Percentiles rank a stretch among this genome's conserved stretches.
phyloP scores from a whole-genome alignment of 2,329 filamentous ascomycete species.

The Colletotrichum phormii region DNA sequence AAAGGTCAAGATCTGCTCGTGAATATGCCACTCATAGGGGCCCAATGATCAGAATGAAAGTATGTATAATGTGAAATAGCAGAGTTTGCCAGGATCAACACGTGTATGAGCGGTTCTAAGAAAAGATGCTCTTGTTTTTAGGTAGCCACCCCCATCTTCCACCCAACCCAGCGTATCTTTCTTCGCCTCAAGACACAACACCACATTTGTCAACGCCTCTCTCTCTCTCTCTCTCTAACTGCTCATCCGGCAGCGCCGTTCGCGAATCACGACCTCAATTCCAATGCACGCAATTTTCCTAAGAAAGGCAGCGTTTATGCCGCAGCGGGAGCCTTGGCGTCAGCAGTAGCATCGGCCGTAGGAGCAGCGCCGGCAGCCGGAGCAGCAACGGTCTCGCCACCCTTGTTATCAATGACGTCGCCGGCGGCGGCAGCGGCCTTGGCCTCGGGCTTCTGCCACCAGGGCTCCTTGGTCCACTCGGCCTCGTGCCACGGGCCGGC shows the following conservation, averaged over 20 bases:
- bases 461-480: conserved; percentile 73
- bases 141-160: conserved; percentile 2
- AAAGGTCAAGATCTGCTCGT: neutral
- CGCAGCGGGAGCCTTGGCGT: conserved; percentile 48
- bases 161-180: neutral
- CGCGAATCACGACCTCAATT: conserved; percentile 16
- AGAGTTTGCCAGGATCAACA: conserved; percentile 5
- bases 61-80: conserved; percentile 28
- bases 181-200: conserved; percentile 20
- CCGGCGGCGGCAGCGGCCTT: conserved; percentile 47
- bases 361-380: conserved; percentile 43
- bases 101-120: conserved; percentile 27
- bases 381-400: conserved; percentile 50
- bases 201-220: conserved; percentile 23
- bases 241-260: conserved; percentile 28
- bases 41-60: conserved; percentile 12
- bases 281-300: neutral
- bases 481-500: conserved; percentile 88
- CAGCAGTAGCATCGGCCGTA: conserved; percentile 46
- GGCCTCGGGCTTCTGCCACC: conserved; percentile 68
- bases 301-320: conserved; percentile 41
- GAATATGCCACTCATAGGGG: neutral
- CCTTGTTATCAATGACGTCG: conserved; percentile 53
- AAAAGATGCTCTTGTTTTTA: conserved; percentile 35
- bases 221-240: conserved; percentile 33